Percentiles rank a stretch among this genome's conserved stretches.
These are phyloP conservation scores for Globisporangium nagaii DNA, from an alignment of 352 stramenopile species.

Conservation along the genomic window DNA sequence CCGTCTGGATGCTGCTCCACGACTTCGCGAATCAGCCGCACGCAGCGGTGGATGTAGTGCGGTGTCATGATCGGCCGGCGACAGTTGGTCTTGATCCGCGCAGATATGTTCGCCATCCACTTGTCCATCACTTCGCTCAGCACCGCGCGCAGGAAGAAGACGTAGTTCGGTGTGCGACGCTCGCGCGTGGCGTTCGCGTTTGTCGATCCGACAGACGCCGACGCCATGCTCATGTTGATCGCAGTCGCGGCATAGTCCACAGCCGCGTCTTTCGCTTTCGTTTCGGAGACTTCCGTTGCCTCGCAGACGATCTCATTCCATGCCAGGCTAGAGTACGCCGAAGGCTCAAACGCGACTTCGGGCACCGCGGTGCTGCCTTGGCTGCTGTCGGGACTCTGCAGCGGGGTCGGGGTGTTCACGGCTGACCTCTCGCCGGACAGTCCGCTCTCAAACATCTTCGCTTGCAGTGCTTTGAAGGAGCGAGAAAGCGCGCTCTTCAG, in stretches of 20 bases:
- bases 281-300: constrained; percentile 40
- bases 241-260: constrained; percentile 64
- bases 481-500: constrained; percentile 62
- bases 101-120: constrained; percentile 77
- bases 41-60: constrained; percentile 81
- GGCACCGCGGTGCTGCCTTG: constrained; percentile 24
- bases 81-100: constrained; percentile 60
- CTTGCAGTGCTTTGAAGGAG: constrained; percentile 76
- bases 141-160: constrained; percentile 81
- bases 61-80: constrained; percentile 76
- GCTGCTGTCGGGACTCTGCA: constrained; percentile 62
- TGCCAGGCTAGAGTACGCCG: constrained; percentile 47
- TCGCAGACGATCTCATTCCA: constrained; percentile 74
- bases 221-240: constrained; percentile 84
- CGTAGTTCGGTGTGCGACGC: constrained; percentile 74
- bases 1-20: constrained; percentile 80
- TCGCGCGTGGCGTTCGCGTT: constrained; percentile 74
- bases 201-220: constrained; percentile 53
- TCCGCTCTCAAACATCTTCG: constrained; percentile 48
- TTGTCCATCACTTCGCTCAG: constrained; percentile 87
- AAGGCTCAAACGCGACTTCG: constrained; percentile 39
- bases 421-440: constrained; percentile 29
- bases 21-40: constrained; percentile 77
- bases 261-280: constrained; percentile 57
- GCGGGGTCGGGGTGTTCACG: constrained; percentile 36